Conservation (phyloP, 139 green algal genomes). For the Volvox africanus region DNA sequence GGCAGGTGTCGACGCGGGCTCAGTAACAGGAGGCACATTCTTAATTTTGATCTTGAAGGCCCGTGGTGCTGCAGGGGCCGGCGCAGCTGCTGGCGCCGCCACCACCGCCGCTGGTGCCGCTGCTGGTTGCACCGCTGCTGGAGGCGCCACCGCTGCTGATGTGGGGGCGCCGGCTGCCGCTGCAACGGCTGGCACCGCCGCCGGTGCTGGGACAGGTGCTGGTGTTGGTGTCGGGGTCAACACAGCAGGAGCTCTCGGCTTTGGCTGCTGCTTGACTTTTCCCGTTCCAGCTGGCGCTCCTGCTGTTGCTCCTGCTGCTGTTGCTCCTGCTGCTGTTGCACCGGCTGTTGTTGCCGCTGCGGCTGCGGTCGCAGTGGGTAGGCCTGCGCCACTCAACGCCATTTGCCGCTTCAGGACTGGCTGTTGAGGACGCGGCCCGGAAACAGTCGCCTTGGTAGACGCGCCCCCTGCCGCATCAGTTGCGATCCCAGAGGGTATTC, state of each 20-base stretch:
- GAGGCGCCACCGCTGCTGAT: neutral
- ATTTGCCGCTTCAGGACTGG: neutral
- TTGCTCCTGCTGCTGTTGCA: neutral
- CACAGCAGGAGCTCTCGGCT: neutral
- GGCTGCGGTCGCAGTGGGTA: neutral
- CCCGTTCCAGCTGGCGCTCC: neutral
- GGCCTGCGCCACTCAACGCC: neutral
- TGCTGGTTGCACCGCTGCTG: neutral
- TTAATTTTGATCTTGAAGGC: slow-evolving; percentile 8
- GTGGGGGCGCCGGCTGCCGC: neutral
- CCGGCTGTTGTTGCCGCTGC: neutral
- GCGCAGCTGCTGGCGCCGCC: neutral
- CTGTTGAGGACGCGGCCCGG: neutral
- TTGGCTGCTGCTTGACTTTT: neutral
- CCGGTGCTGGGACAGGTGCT: neutral
- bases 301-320: neutral
- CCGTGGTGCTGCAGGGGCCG: neutral
- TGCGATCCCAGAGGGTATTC: neutral
- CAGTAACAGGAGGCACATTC: neutral
- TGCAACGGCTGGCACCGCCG: neutral
- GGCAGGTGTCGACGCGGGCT: neutral
- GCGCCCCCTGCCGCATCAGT: neutral
- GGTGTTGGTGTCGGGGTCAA: neutral
- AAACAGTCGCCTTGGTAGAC: neutral
- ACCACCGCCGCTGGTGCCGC: neutral